phyloP scores from a whole-genome alignment of 1,139 yeast species.

The Trichomonascaceae sp. region DNA sequence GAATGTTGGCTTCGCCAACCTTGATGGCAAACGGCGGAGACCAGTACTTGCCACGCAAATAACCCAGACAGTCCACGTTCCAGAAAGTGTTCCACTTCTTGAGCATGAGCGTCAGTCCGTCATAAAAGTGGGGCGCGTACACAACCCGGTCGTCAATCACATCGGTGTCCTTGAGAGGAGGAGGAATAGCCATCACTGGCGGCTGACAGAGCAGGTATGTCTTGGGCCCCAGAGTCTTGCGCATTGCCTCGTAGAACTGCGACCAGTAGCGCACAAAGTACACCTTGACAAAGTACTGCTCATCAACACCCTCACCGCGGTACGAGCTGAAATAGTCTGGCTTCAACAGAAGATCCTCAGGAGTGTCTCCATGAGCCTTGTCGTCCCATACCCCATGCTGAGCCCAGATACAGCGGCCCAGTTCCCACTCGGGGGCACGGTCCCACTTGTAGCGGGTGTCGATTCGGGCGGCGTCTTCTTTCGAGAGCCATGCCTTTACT shows the following conservation, averaged over 20 bases:
- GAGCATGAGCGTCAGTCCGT: constrained; percentile 79
- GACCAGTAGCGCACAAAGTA: constrained; percentile 49
- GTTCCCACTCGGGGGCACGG: constrained; percentile 46
- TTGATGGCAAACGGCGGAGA: constrained; percentile 67
- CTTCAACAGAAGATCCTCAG: constrained; percentile 18
- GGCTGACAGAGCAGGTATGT: constrained; percentile 62
- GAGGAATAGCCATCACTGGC: constrained; percentile 75
- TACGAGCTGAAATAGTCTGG: constrained; percentile 37
- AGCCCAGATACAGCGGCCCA: constrained; percentile 67
- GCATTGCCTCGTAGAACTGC: constrained; percentile 35
- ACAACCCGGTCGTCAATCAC: constrained; percentile 43
- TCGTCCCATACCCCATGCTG: constrained; percentile 64
- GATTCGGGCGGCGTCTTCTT: constrained; percentile 14
- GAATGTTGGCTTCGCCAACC: constrained; percentile 61
- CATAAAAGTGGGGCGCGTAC: constrained; percentile 77
- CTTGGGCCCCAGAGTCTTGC: constrained; percentile 33
- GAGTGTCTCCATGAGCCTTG: constrained; percentile 9
- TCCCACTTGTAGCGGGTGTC: constrained; percentile 57
- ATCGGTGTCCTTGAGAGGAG: constrained; percentile 38
- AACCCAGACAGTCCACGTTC: constrained; percentile 75
- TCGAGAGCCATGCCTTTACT: constrained; percentile 47
- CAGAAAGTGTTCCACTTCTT: constrained; percentile 50
- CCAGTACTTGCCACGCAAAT: constrained; percentile 56
- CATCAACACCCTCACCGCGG: constrained; percentile 34
- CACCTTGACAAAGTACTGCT: constrained; percentile 47